A percentile compares a stretch with the other conserved stretches of the same genome.
Conservation (phyloP, 2,329 filamentous ascomycete genomes). For the Neofusicoccum ribis region DNA sequence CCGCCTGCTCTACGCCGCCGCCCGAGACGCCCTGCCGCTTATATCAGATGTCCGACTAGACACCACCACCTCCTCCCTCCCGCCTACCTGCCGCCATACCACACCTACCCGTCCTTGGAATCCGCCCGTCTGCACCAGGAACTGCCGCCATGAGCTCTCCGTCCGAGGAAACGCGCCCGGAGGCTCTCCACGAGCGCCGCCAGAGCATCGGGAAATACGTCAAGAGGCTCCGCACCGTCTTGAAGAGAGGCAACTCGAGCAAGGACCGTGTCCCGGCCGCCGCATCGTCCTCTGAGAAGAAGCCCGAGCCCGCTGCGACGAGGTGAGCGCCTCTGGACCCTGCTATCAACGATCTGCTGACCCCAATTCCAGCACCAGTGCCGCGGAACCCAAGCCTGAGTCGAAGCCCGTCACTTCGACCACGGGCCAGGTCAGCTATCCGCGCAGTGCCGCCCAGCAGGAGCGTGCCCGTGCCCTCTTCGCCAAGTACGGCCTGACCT, state of each 20-base stretch:
- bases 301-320: slow-evolving; percentile 7
- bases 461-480: slow-evolving; percentile 44
- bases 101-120: neutral
- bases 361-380: neutral
- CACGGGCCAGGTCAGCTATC: slow-evolving; percentile 19
- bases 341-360: slow-evolving; percentile 3
- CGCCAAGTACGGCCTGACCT: slow-evolving; percentile 44
- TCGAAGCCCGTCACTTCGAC: slow-evolving; percentile 20
- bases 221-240: slow-evolving; percentile 42
- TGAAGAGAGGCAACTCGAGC: slow-evolving; percentile 34
- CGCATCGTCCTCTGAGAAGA: neutral
- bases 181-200: slow-evolving; percentile 27
- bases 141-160: slow-evolving; percentile 12
- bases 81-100: neutral
- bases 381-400: slow-evolving; percentile 14
- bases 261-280: slow-evolving; percentile 17
- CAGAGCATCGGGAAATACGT: slow-evolving; percentile 41
- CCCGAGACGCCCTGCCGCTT: neutral
- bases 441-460: slow-evolving; percentile 35
- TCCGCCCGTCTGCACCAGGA: neutral
- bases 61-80: neutral
- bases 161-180: slow-evolving; percentile 4
- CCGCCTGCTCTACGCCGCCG: neutral
- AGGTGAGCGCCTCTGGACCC: slow-evolving; percentile 17
- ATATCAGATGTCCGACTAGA: neutral